phyloP scores from a whole-genome alignment of 2,329 filamentous ascomycete species.

The Verticillium dahliae region DNA sequence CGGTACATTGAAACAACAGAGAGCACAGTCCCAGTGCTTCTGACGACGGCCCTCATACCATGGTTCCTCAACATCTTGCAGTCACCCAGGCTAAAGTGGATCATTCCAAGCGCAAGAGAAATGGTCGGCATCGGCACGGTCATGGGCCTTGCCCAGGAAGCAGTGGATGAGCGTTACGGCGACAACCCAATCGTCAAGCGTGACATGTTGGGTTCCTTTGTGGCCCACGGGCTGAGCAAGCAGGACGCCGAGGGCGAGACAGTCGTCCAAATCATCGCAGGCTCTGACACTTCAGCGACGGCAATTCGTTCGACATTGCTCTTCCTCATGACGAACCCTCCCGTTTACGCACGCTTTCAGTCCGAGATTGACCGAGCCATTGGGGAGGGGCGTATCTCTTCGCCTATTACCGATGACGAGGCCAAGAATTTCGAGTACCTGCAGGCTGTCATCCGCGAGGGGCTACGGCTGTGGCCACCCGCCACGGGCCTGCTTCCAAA shows the following conservation, averaged over 20 bases:
- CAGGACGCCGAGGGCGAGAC: slow-evolving; percentile 18
- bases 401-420: slow-evolving; percentile 25
- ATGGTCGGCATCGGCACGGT: slow-evolving; percentile 22
- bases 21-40: slow-evolving; percentile 32
- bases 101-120: slow-evolving; percentile 22
- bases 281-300: slow-evolving; percentile 26
- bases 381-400: slow-evolving; percentile 2
- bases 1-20: slow-evolving; percentile 12
- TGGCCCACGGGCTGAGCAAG: slow-evolving; percentile 25
- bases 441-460: slow-evolving; percentile 45
- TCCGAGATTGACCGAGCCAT: slow-evolving; percentile 35
- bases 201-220: slow-evolving; percentile 31
- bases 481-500: slow-evolving; percentile 42
- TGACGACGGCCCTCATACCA: slow-evolving; percentile 34
- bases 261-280: slow-evolving; percentile 17
- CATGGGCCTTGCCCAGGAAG: slow-evolving; percentile 21
- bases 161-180: slow-evolving; percentile 20
- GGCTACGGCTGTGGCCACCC: slow-evolving; percentile 40
- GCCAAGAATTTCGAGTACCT: slow-evolving; percentile 33
- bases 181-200: slow-evolving; percentile 17
- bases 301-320: slow-evolving; percentile 41
- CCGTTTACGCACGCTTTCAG: slow-evolving; percentile 36
- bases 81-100: slow-evolving; percentile 28
- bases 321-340: slow-evolving; percentile 41
- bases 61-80: slow-evolving; percentile 31